Evolutionary conservation across 305 asterid genomes (phyloP), one percentile per base, ranked within the genome.

Genomic region (Fraxinus angustifolia): DNA sequence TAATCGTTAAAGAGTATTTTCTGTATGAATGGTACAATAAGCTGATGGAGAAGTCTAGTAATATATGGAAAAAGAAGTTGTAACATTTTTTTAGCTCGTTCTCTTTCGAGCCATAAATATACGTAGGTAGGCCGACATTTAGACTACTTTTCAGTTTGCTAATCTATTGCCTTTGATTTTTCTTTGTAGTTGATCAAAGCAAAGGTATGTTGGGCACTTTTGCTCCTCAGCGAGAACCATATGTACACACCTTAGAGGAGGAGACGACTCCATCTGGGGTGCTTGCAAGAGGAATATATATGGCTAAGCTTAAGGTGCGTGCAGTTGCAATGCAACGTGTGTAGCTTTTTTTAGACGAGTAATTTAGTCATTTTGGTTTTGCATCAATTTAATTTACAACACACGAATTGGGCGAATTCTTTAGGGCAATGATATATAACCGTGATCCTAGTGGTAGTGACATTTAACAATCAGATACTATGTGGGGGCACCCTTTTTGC

Each of bases 181-280:
- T 67, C 33, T 45, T 84, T 79, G 84, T 87, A 92, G 95, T 92
- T 79, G 97, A 93, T 82, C 89, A 83, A 84, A 90, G 90, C 86
- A 85, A 89, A 78, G 97, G 95, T 77, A 93, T 93, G 97, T 82
- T 93, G 53, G 97, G 97, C 71, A 92, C 97, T 6, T 93, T 92
- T 86, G 97, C 94, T 83, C 97, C 97, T 65, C 95, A 86, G 16
- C 86, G 83, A 75, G 93, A 90, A 72, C 89, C 96, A 0, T 90
- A 90, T 50, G 82, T 82, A 17, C 91, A 89, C 85, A 86, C 84
- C 79, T 82, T 93, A 77, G 96, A 91, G 86, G 93, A 91, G 85
- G 96, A 93, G 86, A 93, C 94, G 4, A 86, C 97, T 60, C 97
- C 97, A 8, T 90, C 97, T 34, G 95, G 97, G 23, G 87, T 89